phyloP scores from a whole-genome alignment of 2,329 filamentous ascomycete species.

The Tolypocladium capitatum region DNA sequence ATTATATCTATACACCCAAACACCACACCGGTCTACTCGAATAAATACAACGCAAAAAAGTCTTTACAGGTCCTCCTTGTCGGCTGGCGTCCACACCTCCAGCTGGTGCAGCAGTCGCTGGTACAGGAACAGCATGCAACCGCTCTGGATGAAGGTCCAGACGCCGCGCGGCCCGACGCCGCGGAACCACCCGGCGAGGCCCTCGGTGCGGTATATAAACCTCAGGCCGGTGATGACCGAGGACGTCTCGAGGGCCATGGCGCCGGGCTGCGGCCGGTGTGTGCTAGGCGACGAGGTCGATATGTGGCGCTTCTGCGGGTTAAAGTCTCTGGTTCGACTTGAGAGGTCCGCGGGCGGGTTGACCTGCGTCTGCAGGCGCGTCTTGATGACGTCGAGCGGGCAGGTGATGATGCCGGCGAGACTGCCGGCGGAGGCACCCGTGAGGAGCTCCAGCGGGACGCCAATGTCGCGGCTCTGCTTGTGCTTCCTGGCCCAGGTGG shows the following conservation, averaged over 20 bases:
- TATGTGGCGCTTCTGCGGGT: conserved; percentile 56
- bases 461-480: conserved; percentile 76
- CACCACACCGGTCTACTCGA: neutral
- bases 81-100: conserved; percentile 33
- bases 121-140: conserved; percentile 93
- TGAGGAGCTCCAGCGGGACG: conserved; percentile 70
- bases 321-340: conserved; percentile 17
- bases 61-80: conserved; percentile 13
- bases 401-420: conserved; percentile 91
- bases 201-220: conserved; percentile 84
- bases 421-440: conserved; percentile 78
- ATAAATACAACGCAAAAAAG: conserved; percentile 1
- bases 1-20: neutral
- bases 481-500: conserved; percentile 66
- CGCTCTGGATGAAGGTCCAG: conserved; percentile 95
- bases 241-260: conserved; percentile 72
- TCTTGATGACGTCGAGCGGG: conserved; percentile 95
- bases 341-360: conserved; percentile 21
- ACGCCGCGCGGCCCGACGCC: conserved; percentile 86
- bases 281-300: conserved; percentile 86
- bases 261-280: conserved; percentile 64
- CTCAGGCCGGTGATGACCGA: conserved; percentile 74
- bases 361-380: conserved; percentile 85
- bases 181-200: conserved; percentile 79
- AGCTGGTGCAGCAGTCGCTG: conserved; percentile 74